These are phyloP conservation scores for Herpotrichia juniperi DNA, from an alignment of 2,329 filamentous ascomycete genomes.

Conservation along the genomic window DNA sequence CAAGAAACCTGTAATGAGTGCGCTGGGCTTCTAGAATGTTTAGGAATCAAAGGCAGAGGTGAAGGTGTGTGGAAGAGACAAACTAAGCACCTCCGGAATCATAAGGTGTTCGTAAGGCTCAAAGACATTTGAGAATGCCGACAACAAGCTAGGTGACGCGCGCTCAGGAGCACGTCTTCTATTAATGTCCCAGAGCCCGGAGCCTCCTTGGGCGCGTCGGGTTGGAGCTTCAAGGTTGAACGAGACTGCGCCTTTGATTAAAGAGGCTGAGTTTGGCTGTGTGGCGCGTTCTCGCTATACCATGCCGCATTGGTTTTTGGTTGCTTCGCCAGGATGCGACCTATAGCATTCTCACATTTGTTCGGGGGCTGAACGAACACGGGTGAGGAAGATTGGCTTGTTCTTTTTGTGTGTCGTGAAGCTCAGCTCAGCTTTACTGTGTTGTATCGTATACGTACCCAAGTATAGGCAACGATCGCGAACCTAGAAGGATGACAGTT, in stretches of 20 bases:
- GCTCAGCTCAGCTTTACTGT: conserved; percentile 12
- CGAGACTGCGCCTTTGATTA: conserved; percentile 24
- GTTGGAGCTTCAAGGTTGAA: conserved; percentile 7
- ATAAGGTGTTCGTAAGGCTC: not conserved
- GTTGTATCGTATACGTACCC: not conserved
- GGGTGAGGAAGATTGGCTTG: conserved; percentile 13
- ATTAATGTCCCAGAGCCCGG: conserved; percentile 26
- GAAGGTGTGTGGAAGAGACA: not conserved
- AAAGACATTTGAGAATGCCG: conserved; percentile 7
- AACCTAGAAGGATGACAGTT: no score
- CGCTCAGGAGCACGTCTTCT: conserved; percentile 21
- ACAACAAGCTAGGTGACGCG: conserved; percentile 18
- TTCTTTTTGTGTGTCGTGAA: conserved; percentile 9
- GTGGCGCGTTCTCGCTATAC: conserved; percentile 13
- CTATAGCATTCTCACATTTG: conserved; percentile 13
- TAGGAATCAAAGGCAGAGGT: conserved; percentile 15
- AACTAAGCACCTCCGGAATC: not conserved
- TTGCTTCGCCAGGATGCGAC: conserved; percentile 15
- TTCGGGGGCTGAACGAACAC: conserved; percentile 21
- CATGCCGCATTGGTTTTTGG: conserved; percentile 23
- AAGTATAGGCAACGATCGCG: no score
- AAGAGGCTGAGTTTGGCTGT: conserved; percentile 1
- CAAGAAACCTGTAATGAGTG: conserved; percentile 24
- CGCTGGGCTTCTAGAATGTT: conserved; percentile 15
- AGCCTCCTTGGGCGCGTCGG: conserved; percentile 14